Evolutionary conservation across 2,329 filamentous ascomycete genomes (phyloP).

Genomic region (Colletotrichum cuscutae): DNA sequence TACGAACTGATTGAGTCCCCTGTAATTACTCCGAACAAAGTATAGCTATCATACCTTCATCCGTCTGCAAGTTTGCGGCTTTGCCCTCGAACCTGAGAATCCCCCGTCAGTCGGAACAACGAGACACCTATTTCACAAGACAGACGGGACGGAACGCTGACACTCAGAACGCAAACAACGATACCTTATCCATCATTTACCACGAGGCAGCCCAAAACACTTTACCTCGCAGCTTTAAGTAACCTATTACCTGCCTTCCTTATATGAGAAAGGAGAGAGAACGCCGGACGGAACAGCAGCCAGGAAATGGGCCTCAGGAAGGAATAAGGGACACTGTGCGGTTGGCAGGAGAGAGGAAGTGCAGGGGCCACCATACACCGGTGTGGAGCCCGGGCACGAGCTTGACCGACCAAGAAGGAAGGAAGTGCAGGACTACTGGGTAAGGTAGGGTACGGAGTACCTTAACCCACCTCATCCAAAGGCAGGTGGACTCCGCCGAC

Average conservation of each 20-base stretch:
- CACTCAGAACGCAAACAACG: background rate
- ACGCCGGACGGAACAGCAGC: too few species aligned
- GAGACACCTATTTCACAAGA: background rate
- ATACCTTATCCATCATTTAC: background rate
- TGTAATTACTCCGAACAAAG: too few species aligned
- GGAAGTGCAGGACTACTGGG: background rate
- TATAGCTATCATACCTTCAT: too few species aligned
- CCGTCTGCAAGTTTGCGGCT: too few species aligned
- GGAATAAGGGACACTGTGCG: background rate
- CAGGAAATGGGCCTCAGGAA: background rate
- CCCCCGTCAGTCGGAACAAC: too few species aligned
- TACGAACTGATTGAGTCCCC: too few species aligned
- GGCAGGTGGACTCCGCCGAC: background rate
- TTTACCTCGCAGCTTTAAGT: background rate
- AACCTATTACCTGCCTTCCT: background rate
- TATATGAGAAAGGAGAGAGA: background rate
- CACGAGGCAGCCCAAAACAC: background rate
- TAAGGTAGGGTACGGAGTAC: too few species aligned
- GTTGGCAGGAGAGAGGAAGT: background rate
- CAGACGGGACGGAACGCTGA: background rate
- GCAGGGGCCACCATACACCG: constrained; percentile 18
- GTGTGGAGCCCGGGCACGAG: constrained; percentile 15
- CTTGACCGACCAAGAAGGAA: too few species aligned
- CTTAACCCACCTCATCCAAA: background rate
- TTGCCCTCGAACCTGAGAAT: too few species aligned